Conservation (phyloP, 805 yeast species). For the Sungouiozyma intestinalis region DNA sequence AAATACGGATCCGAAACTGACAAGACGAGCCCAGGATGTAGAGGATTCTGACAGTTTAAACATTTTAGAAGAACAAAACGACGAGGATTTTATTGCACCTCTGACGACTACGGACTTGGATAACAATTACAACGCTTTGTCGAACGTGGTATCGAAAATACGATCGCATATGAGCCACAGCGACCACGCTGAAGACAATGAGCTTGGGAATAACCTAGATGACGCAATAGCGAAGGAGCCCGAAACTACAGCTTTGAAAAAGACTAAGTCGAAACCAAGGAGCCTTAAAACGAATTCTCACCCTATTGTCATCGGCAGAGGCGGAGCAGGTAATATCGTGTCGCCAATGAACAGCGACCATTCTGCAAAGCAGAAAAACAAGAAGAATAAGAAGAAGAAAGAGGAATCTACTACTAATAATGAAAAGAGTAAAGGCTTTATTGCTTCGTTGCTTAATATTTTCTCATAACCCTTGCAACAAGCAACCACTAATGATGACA, state of each 20-base stretch:
- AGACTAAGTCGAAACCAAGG: not conserved
- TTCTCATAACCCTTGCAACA: too few relatives aligned
- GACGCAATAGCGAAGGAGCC: not conserved
- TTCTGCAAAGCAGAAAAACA: not conserved
- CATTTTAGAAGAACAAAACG: not conserved
- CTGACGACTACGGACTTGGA: conserved; percentile 3
- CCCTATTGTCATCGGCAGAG: conserved; percentile 24
- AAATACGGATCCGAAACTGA: conserved; percentile 46
- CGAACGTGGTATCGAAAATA: conserved; percentile 1
- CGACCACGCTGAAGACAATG: not conserved
- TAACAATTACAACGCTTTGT: not conserved
- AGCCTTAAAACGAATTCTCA: not conserved
- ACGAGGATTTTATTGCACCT: conserved; percentile 4
- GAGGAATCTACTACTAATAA: conserved; percentile 2
- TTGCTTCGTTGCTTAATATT: conserved; percentile 4
- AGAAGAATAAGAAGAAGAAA: conserved; percentile 1
- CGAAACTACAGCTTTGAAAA: not conserved
- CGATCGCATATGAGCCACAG: conserved; percentile 1
- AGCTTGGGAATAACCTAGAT: not conserved
- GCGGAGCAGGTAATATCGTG: conserved; percentile 30
- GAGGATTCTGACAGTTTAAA: not conserved
- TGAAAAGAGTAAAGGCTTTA: conserved; percentile 4
- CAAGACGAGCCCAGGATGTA: conserved; percentile 62
- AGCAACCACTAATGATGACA: not conserved
- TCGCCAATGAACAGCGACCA: conserved; percentile 12